Percentiles rank a stretch among this genome's conserved stretches.
phyloP scores from a whole-genome alignment of 345 rosid species.

The Leavenworthia alabamica region DNA sequence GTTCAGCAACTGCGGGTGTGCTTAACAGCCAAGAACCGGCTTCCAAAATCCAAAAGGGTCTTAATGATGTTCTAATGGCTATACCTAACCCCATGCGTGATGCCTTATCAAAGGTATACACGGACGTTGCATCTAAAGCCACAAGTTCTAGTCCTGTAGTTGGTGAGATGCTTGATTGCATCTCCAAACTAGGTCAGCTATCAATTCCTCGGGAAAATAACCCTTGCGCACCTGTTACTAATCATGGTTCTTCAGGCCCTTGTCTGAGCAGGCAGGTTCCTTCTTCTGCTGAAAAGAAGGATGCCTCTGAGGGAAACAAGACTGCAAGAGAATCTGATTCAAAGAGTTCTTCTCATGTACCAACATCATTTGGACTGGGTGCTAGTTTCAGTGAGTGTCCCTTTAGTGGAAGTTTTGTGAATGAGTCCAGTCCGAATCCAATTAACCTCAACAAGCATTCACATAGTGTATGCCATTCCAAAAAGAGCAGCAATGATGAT shows the following conservation, averaged over 20 bases:
- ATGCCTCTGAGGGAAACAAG: slow-evolving; percentile 15
- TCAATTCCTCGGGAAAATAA: not conserved
- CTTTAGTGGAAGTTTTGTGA: slow-evolving; percentile 43
- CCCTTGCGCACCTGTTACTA: slow-evolving; percentile 11
- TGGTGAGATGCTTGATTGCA: slow-evolving; percentile 28
- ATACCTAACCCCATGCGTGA: slow-evolving; percentile 57
- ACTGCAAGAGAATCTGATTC: slow-evolving; percentile 17
- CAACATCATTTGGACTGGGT: slow-evolving; percentile 11
- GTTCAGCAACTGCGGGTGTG: slow-evolving; percentile 50
- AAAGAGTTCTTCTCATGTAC: slow-evolving; percentile 9
- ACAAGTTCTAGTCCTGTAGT: slow-evolving; percentile 37
- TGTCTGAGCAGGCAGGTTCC: not conserved
- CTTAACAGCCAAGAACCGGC: slow-evolving; percentile 34
- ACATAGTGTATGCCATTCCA: slow-evolving; percentile 13
- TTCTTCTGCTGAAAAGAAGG: slow-evolving; percentile 23
- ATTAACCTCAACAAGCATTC: not conserved
- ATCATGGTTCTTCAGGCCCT: slow-evolving; percentile 18
- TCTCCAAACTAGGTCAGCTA: slow-evolving; percentile 30
- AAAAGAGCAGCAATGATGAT: slow-evolving; percentile 33
- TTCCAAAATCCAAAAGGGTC: slow-evolving; percentile 33
- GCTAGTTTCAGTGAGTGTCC: slow-evolving; percentile 44
- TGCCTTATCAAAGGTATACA: slow-evolving; percentile 43
- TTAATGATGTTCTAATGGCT: slow-evolving; percentile 52
- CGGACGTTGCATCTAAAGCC: slow-evolving; percentile 55
- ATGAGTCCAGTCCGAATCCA: slow-evolving; percentile 3